phyloP scores from a whole-genome alignment of 2,329 filamentous ascomycete genomes.

The Botrytis sinoallii region DNA sequence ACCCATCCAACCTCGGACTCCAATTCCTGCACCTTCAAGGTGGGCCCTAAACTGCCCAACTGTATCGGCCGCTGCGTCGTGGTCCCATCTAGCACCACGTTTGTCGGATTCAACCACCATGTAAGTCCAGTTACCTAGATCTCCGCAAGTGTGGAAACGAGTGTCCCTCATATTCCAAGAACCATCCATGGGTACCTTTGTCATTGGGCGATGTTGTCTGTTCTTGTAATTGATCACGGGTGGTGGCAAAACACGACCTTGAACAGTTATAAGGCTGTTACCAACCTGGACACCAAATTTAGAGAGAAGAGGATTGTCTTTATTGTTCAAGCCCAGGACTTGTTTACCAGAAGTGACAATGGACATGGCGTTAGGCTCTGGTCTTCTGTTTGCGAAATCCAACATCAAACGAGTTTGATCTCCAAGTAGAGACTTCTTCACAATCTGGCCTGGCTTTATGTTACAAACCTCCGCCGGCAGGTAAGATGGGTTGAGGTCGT shows the following conservation, averaged over 20 bases:
- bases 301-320: conserved; percentile 40
- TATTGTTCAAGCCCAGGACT: conserved; percentile 54
- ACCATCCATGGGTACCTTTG: conserved; percentile 44
- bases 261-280: conserved; percentile 62
- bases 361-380: conserved; percentile 63
- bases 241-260: conserved; percentile 62
- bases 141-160: conserved; percentile 53
- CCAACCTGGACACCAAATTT: conserved; percentile 63
- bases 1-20: conserved; percentile 26
- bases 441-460: conserved; percentile 62
- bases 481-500: conserved; percentile 54
- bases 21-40: conserved; percentile 30
- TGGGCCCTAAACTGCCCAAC: conserved; percentile 27
- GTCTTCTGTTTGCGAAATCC: conserved; percentile 64
- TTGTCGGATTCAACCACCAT: conserved; percentile 23
- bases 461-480: conserved; percentile 64
- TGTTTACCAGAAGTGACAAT: conserved; percentile 57
- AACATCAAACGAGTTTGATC: conserved; percentile 69
- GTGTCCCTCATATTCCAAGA: conserved; percentile 66
- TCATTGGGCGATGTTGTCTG: conserved; percentile 27
- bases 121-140: conserved; percentile 49
- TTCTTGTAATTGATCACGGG: conserved; percentile 59
- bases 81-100: background rate
- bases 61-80: accelerated
- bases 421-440: conserved; percentile 56